A percentile compares a stretch with the other conserved stretches of the same genome.
Conservation (phyloP, 2,329 filamentous ascomycete species). For the Emergomyces orientalis region DNA sequence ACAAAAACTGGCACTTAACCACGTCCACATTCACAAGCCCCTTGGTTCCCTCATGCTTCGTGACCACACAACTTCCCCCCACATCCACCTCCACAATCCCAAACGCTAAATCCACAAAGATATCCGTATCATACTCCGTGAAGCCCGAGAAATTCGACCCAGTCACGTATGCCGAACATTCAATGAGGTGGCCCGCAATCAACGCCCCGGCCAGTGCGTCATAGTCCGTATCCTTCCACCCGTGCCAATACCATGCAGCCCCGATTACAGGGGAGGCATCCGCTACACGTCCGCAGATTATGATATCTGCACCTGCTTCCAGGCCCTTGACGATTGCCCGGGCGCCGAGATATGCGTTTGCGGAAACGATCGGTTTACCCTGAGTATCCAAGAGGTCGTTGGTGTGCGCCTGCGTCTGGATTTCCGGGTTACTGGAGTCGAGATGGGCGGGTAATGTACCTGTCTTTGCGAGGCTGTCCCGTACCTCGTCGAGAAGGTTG, state of each 20-base stretch:
- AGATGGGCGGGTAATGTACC: conserved; percentile 33
- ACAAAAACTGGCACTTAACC: conserved; percentile 42
- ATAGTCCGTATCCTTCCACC: conserved; percentile 42
- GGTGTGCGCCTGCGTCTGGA: conserved; percentile 28
- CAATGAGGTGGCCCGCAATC: conserved; percentile 22
- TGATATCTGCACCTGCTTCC: conserved; percentile 37
- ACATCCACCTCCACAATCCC: conserved; percentile 43
- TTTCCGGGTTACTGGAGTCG: conserved; percentile 32
- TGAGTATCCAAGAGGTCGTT: conserved; percentile 31
- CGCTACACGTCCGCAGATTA: conserved; percentile 43
- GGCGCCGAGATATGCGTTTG: conserved; percentile 47
- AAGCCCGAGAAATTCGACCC: conserved; percentile 42
- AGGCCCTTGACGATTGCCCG: conserved; percentile 41
- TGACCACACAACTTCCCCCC: conserved; percentile 41
- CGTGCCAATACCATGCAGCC: conserved; percentile 48
- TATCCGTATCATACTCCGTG: conserved; percentile 32
- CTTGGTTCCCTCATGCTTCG: conserved; percentile 40
- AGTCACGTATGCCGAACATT: conserved; percentile 23
- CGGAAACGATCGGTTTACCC: conserved; percentile 34
- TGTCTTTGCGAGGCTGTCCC: conserved; percentile 26
- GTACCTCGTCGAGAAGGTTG: conserved; percentile 32
- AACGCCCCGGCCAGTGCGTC: conserved; percentile 42
- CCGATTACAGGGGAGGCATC: conserved; percentile 48
- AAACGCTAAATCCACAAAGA: conserved; percentile 38
- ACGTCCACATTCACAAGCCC: conserved; percentile 34